Base-by-base conservation (phyloP, 192 early-diverging fungal genomes). In the Mortierella antarctica region DNA sequence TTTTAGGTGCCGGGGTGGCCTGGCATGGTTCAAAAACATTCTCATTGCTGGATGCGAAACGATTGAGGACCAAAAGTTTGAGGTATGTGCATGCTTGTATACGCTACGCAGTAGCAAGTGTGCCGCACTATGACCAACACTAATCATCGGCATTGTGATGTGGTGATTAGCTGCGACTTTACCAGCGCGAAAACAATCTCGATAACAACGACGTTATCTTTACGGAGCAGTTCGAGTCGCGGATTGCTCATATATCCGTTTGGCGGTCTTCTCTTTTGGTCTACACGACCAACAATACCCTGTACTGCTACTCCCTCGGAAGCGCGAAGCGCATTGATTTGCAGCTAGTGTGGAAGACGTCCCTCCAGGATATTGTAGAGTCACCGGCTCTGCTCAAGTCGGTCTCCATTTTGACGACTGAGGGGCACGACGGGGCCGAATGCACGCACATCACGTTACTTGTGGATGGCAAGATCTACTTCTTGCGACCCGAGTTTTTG, bases 131-230 rank as follows among this genome's bases (percentile, higher is more conserved):
- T 9, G 23, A 55, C 54, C 17, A 18, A 23, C 17, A 45, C 59
- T 61, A 45, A 61, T 42, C n/a, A 23, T 40, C 42, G 31, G 2
- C n/a, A 11, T 23, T 23, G 31, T n/a, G 8, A 2, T 42, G 20
- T 23, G 7, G 14, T 6, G 10, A 1, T 23, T 83, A 95, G 92
- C 77, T 95, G 60, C 83, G 91, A 4, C 65, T 93, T 52, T 94
- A 91, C 65, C 90, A 91, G 42, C 83, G 93, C 42, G 94, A 95
- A 48, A 82, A 83, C 5, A 95, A 93, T 60, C 71, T 94, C 58
- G 91, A 92, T 67, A 83, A 88, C 60, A 73, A 83, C n/a, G 73
- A 90, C n/a, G 73, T 91, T n/a, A 72, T 94, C 7, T 83, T 88
- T 65, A 85, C 76, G 4, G 88, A 92, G 62, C 57, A 71, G 21